Evolutionary conservation across 2,329 filamentous ascomycete genomes (phyloP).

Genomic region (Aureobasidium musti): DNA sequence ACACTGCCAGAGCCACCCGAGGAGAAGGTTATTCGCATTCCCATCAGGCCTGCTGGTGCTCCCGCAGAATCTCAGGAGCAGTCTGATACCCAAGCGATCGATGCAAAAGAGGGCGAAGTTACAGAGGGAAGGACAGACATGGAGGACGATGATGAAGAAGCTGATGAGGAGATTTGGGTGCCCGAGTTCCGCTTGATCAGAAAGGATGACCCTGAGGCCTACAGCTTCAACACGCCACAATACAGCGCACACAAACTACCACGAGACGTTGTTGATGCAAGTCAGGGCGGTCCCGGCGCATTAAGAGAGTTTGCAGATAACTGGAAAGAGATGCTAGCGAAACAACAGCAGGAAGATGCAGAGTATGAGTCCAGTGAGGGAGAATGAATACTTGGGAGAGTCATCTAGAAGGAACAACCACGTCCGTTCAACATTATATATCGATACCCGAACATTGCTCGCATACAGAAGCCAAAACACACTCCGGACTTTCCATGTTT

Average conservation of each 20-base stretch:
- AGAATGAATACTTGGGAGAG: conserved; percentile 29
- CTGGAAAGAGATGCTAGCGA: conserved; percentile 52
- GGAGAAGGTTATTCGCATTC: conserved; percentile 31
- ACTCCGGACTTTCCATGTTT: conserved; percentile 21
- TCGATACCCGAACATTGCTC: not conserved
- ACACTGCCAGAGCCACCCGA: conserved; percentile 62
- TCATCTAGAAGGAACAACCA: not conserved
- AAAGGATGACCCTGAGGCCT: conserved; percentile 83
- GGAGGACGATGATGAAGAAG: conserved; percentile 48
- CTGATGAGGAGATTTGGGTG: conserved; percentile 56
- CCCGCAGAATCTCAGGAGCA: conserved; percentile 5
- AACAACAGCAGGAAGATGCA: conserved; percentile 43
- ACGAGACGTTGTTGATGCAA: conserved; percentile 80
- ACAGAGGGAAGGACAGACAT: conserved; percentile 31
- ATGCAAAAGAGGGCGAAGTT: conserved; percentile 4
- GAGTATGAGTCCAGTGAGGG: conserved; percentile 41
- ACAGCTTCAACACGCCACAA: conserved; percentile 78
- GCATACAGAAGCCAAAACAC: not conserved
- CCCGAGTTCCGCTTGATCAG: conserved; percentile 82
- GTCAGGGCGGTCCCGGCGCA: conserved; percentile 63
- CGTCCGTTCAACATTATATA: conserved; percentile 4
- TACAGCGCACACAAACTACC: conserved; percentile 96
- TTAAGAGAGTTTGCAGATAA: conserved; percentile 66
- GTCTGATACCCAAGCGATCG: not conserved
- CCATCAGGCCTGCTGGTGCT: conserved; percentile 13